Percentiles rank a stretch among this genome's conserved stretches.
These are phyloP conservation scores for Trichoderma guizhouense DNA, from an alignment of 2,329 filamentous ascomycete genomes.

Conservation along the genomic window DNA sequence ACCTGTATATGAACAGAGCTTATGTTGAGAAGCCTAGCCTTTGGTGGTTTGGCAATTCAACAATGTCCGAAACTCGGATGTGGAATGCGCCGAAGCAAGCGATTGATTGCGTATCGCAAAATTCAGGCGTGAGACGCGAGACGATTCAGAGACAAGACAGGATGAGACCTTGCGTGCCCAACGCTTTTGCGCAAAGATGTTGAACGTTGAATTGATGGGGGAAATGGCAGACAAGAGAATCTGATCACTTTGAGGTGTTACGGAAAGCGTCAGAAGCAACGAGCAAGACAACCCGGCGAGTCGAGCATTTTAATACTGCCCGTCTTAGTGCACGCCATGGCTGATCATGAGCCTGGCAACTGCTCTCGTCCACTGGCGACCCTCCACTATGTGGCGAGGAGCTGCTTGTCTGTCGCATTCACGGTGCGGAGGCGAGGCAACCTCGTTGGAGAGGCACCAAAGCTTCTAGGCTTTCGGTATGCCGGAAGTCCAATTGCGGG, in stretches of 20 bases:
- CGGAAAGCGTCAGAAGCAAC: slow-evolving; percentile 1
- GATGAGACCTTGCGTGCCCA: slow-evolving; percentile 9
- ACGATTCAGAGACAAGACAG: slow-evolving; percentile 7
- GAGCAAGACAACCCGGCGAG: not conserved
- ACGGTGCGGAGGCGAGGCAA: slow-evolving; percentile 15
- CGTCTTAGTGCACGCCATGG: not conserved
- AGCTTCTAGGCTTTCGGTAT: slow-evolving; percentile 11
- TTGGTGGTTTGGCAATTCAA: not conserved
- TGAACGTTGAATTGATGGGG: not conserved
- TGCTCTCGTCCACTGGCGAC: slow-evolving; percentile 31
- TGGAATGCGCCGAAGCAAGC: not conserved
- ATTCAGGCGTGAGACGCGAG: not conserved
- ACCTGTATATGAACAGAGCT: not conserved
- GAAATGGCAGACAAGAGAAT: not conserved
- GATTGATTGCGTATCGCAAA: not conserved
- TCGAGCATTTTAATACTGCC: slow-evolving; percentile 12
- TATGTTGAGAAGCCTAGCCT: not conserved
- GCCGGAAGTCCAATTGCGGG: slow-evolving; percentile 17
- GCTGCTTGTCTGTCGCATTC: not conserved
- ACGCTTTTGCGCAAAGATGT: not conserved
- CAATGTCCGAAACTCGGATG: not conserved
- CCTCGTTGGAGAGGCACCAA: slow-evolving; percentile 1
- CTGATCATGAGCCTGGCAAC: slow-evolving; percentile 8
- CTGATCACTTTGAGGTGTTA: not conserved
- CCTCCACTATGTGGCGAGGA: slow-evolving; percentile 26